Evolutionary conservation across 768 basidiomycete genomes (phyloP).

Genomic region (Mycena olivaceomarginata): DNA sequence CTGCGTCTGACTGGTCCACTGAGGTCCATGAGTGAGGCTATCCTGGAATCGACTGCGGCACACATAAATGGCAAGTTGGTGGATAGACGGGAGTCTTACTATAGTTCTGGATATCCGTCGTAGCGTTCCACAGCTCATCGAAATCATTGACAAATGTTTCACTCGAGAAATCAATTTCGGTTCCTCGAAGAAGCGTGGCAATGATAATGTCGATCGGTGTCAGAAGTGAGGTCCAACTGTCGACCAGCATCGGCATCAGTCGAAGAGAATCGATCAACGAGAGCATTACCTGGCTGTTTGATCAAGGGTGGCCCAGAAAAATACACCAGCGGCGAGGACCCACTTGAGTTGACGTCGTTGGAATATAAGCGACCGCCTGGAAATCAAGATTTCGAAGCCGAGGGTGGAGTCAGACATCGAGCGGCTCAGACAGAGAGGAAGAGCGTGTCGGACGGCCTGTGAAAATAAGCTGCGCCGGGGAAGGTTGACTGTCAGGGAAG

Average conservation of each 20-base stretch:
- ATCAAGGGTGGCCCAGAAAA: constrained; percentile 25
- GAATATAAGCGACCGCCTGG: constrained; percentile 8
- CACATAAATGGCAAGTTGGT: no score
- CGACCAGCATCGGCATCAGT: not conserved
- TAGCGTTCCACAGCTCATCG: not conserved
- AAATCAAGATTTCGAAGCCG: constrained; percentile 20
- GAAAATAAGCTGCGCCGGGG: not conserved
- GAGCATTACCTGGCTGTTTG: constrained; percentile 21
- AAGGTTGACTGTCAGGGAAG: no score
- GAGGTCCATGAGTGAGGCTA: no score
- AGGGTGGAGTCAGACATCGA: constrained; percentile 14
- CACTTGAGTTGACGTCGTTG: not conserved
- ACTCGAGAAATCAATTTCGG: constrained; percentile 24
- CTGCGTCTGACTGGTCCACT: no score
- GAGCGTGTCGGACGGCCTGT: constrained; percentile 6
- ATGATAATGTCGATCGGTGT: constrained; percentile 25
- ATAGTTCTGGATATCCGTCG: not conserved
- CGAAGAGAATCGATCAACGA: not conserved
- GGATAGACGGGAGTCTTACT: constrained; percentile 1
- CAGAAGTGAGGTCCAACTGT: constrained; percentile 30
- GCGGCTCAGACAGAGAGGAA: not conserved
- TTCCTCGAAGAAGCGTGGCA: constrained; percentile 6
- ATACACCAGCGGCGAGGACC: not conserved
- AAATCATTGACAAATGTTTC: constrained; percentile 7
- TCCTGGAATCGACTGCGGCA: no score